Evolutionary conservation across 2,329 filamentous ascomycete species (phyloP), one percentile per base, ranked within the genome.

Genomic region (Leptographium galeiforme): DNA sequence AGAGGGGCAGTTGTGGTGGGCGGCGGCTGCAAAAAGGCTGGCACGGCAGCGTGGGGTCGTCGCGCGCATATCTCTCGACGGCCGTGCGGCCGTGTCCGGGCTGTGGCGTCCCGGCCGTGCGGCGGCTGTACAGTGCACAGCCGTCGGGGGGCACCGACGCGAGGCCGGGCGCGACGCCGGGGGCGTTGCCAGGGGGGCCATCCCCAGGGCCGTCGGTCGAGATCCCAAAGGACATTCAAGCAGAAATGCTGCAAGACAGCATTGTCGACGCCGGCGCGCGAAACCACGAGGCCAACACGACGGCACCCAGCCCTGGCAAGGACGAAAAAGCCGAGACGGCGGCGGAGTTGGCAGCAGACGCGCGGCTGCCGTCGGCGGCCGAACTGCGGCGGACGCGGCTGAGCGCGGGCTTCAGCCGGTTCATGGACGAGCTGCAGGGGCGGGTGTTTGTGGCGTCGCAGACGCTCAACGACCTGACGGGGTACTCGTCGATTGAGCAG

Each of bases 401-500:
- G 32, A 69, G 68, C 16, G 68, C 71, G 46, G 68, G 69, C 58
- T 80, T 93, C 65, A 80, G 78, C 48, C 68, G 77, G 54, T 72
- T 94, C 65, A 94, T 97, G 87, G 93, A 98, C 70, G 83, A 87
- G 58, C 67, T 96, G 19, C 89, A 97, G 64, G 80, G 84, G 36
- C 89, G 91, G 61, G 77, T 94, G 47, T 85, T 95, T 58, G 78
- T 85, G 51, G 90, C 90, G 5, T 88, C 88, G 2, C 87, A 93
- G 65, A 85, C 87, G 55, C 79, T 98, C 68, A 98, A 96, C 68
- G 88, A 90, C 62, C 80, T 96, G 52, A 98, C 93, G 2, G 93
- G 93, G 59, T 98, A 97, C 72, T 86, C 87, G 1, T 82, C 85
- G 45, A 97, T 98, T 66, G 90, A 96, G 67, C 73, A 79, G 30